Evolutionary conservation across 1,284 basidiomycete species (phyloP).

Genomic region (Pseudozyma pruni): DNA sequence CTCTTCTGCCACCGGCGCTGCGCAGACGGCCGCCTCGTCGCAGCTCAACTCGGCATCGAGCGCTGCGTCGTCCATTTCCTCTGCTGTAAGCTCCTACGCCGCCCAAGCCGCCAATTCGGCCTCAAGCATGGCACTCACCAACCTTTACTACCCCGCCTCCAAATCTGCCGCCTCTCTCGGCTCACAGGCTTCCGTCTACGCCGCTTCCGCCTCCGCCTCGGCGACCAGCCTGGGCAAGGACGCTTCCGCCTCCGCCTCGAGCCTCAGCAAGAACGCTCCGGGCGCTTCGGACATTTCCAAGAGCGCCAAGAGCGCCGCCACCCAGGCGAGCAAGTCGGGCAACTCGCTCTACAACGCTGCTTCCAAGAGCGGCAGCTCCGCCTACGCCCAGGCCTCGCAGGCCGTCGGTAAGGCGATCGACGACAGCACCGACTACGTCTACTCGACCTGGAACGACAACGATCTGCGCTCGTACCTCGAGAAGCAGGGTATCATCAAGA

Average conservation of each 20-base stretch:
- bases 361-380: conserved; percentile 49
- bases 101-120: conserved; percentile 36
- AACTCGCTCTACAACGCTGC: conserved; percentile 39
- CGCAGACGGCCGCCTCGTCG: conserved; percentile 34
- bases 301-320: conserved; percentile 47
- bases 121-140: conserved; percentile 46
- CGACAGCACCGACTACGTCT: conserved; percentile 65
- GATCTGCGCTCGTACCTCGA: conserved; percentile 59
- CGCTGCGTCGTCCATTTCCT: conserved; percentile 53
- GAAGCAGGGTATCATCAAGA: conserved; percentile 56
- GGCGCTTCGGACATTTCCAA: conserved; percentile 34
- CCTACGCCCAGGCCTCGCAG: conserved; percentile 54
- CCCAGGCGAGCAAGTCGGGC: conserved; percentile 42
- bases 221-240: conserved; percentile 26
- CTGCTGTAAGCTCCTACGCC: conserved; percentile 53
- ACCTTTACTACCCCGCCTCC: conserved; percentile 55
- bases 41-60: conserved; percentile 48
- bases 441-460: conserved; percentile 62
- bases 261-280: conserved; percentile 35
- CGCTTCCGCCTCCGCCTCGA: conserved; percentile 25
- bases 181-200: conserved; percentile 53
- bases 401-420: conserved; percentile 35
- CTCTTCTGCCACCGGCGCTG: conserved; percentile 34
- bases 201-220: conserved; percentile 24
- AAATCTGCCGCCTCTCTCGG: conserved; percentile 46